A percentile compares a stretch with the other conserved stretches of the same genome.
These are phyloP conservation scores for Monosporascus cannonballus DNA, from an alignment of 2,329 filamentous ascomycete genomes.

Conservation along the genomic window DNA sequence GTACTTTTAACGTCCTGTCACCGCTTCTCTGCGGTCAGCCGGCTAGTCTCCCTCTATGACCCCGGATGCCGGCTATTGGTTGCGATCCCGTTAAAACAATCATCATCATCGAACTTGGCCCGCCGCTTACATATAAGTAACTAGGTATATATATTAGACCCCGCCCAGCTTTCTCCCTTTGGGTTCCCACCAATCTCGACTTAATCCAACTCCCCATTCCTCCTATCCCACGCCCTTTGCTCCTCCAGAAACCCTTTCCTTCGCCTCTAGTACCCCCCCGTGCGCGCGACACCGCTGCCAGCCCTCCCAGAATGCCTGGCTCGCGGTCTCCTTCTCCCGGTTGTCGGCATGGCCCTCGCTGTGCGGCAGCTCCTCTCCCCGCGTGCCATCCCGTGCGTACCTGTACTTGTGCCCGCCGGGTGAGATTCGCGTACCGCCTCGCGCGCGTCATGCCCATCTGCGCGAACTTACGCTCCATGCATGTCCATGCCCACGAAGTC, in stretches of 20 bases:
- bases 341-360: slow-evolving; percentile 36
- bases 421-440: slow-evolving; percentile 49
- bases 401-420: slow-evolving; percentile 35
- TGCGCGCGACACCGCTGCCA: slow-evolving; percentile 41
- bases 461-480: no score
- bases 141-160: no score
- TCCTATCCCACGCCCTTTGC: slow-evolving; percentile 23
- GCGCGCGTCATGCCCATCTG: slow-evolving; percentile 59
- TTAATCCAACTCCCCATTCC: no score
- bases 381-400: slow-evolving; percentile 43
- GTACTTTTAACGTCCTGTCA: no score
- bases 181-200: no score
- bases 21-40: no score
- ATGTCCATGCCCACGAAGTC: slow-evolving; percentile 62
- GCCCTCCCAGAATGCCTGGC: slow-evolving; percentile 39
- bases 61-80: no score
- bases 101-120: no score
- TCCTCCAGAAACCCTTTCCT: slow-evolving; percentile 42
- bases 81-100: no score
- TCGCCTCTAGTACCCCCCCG: slow-evolving; percentile 35
- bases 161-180: no score
- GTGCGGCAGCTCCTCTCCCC: slow-evolving; percentile 34
- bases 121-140: no score
- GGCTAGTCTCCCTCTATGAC: no score
- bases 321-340: slow-evolving; percentile 43